phyloP scores from a whole-genome alignment of 2,329 filamentous ascomycete genomes.

The Penicillium sp. region DNA sequence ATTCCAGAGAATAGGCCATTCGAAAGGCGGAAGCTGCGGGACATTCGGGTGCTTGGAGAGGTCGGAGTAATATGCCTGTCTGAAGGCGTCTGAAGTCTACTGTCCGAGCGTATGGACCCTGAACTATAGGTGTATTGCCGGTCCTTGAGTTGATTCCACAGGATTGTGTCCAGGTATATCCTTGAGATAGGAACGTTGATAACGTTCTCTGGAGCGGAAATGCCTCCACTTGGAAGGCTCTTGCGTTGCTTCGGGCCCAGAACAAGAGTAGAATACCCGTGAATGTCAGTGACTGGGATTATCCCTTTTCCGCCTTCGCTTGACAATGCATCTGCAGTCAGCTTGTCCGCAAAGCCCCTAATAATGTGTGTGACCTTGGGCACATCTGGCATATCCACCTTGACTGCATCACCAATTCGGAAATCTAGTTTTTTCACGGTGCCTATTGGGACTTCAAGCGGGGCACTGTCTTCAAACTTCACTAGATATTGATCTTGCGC shows the following conservation, averaged over 20 bases:
- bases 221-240: conserved; percentile 41
- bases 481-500: conserved; percentile 50
- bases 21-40: conserved; percentile 42
- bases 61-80: conserved; percentile 46
- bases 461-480: conserved; percentile 50
- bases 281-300: conserved; percentile 46
- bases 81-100: conserved; percentile 42
- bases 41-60: conserved; percentile 57
- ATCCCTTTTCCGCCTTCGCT: conserved; percentile 30
- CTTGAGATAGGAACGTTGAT: conserved; percentile 50
- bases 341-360: conserved; percentile 45
- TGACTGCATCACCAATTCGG: conserved; percentile 51
- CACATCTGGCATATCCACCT: conserved; percentile 49
- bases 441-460: conserved; percentile 45
- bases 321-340: conserved; percentile 34
- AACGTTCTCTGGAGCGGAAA: conserved; percentile 34
- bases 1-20: conserved; percentile 73
- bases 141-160: conserved; percentile 53
- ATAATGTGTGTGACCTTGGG: conserved; percentile 51
- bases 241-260: conserved; percentile 50
- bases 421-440: conserved; percentile 52
- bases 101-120: conserved; percentile 24
- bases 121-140: conserved; percentile 41
- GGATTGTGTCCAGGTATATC: conserved; percentile 52
- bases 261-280: conserved; percentile 48